Conservation (phyloP, 306 rosid genomes). For the Lithocarpus polystachyus region DNA sequence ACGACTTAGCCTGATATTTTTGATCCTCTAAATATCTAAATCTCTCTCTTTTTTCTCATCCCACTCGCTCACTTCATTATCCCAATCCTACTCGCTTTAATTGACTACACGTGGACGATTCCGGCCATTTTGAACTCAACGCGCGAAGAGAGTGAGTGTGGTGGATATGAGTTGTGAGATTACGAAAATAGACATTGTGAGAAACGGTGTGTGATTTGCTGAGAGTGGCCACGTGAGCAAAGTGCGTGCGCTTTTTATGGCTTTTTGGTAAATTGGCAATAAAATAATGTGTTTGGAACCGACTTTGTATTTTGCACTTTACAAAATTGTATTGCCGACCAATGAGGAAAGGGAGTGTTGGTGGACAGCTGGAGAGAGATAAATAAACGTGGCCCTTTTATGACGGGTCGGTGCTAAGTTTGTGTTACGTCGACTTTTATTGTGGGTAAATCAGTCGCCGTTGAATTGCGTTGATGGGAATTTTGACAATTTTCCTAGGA, state of each 20-base stretch:
- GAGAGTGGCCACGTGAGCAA: slow-evolving; percentile 27
- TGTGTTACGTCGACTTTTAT: too few species aligned
- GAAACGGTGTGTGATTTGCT: neutral
- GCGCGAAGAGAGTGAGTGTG: neutral
- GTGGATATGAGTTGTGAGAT: neutral
- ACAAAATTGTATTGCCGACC: neutral
- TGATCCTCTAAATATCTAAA: slow-evolving; percentile 36
- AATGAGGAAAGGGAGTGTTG: slow-evolving; percentile 4
- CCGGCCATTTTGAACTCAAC: too few species aligned
- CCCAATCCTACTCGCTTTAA: neutral
- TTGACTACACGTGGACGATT: neutral
- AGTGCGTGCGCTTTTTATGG: neutral
- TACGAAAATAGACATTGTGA: neutral
- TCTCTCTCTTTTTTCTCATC: neutral
- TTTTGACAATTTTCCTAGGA: too few species aligned
- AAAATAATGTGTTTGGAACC: neutral
- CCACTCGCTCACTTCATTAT: neutral
- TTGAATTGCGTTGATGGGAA: too few species aligned
- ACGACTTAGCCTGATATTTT: slow-evolving; percentile 39
- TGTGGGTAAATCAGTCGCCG: too few species aligned
- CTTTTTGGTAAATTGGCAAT: slow-evolving; percentile 7
- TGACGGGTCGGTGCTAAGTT: neutral
- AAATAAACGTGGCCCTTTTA: slow-evolving; percentile 14
- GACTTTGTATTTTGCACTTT: neutral
- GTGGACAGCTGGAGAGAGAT: slow-evolving; percentile 30